These are phyloP conservation scores for Ogataea nitratoaversa DNA, from an alignment of 805 yeast genomes.

Conservation along the genomic window DNA sequence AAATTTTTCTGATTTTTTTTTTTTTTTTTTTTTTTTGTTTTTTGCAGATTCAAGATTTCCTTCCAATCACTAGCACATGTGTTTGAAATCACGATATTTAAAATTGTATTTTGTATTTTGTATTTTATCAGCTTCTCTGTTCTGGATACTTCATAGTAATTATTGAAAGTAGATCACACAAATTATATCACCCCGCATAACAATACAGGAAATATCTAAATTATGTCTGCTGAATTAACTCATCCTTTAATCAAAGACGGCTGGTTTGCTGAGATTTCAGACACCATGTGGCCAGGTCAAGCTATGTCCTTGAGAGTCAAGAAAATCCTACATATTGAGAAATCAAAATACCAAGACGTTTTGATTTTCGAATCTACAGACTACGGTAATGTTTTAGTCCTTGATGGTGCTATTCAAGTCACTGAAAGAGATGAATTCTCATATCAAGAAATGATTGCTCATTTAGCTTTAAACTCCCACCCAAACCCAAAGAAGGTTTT, in stretches of 20 bases:
- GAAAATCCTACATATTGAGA: conserved; percentile 58
- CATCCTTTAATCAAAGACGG: conserved; percentile 55
- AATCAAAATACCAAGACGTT: conserved; percentile 76
- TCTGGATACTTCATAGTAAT: no score
- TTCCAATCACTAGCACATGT: neutral
- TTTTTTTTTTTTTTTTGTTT: no score
- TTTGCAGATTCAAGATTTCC: neutral
- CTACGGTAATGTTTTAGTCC: conserved; percentile 83
- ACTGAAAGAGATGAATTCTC: conserved; percentile 92
- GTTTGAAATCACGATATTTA: neutral
- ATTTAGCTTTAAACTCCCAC: conserved; percentile 77
- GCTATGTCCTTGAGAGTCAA: conserved; percentile 66
- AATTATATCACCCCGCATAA: no score
- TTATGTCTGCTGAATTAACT: conserved; percentile 23
- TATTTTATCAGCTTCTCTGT: no score
- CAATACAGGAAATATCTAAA: no score
- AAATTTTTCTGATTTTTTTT: no score
- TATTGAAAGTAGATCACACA: no score
- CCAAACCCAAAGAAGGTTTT: conserved; percentile 69
- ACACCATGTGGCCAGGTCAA: conserved; percentile 81
- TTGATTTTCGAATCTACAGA: conserved; percentile 69
- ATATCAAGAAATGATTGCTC: conserved; percentile 88
- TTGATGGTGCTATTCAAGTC: conserved; percentile 88
- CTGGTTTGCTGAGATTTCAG: conserved; percentile 80
- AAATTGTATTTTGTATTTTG: no score